phyloP scores from a whole-genome alignment of 352 stramenopile genomes.

The Phytophthora citrophthora region DNA sequence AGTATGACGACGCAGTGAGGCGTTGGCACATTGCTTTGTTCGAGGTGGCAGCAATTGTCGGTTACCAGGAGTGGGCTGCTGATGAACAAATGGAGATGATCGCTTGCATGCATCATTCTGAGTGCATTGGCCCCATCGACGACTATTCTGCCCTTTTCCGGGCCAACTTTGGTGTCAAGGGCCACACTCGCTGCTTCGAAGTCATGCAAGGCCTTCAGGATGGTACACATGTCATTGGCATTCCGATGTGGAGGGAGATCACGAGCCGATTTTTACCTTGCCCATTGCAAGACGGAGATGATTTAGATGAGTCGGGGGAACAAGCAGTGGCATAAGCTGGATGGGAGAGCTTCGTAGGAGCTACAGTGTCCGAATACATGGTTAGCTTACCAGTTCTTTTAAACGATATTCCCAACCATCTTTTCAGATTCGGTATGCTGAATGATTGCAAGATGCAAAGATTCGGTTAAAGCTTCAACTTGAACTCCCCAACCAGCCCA shows the following conservation, averaged over 20 bases:
- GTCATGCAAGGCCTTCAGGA: slow-evolving; percentile 41
- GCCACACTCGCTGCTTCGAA: slow-evolving; percentile 55
- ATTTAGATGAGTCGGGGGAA: neutral
- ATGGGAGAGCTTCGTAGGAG: too few species aligned
- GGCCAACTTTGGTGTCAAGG: slow-evolving; percentile 48
- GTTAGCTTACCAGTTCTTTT: too few species aligned
- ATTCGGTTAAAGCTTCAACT: too few species aligned
- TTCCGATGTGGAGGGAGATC: slow-evolving; percentile 50
- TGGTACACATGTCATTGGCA: slow-evolving; percentile 45
- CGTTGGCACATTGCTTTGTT: slow-evolving; percentile 51
- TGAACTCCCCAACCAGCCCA: too few species aligned
- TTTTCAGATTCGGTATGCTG: too few species aligned
- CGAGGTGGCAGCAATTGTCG: slow-evolving; percentile 43
- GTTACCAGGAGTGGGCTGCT: slow-evolving; percentile 44
- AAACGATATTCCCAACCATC: too few species aligned
- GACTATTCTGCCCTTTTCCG: slow-evolving; percentile 56
- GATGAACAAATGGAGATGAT: slow-evolving; percentile 61
- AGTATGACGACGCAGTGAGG: slow-evolving; percentile 31
- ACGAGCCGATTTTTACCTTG: slow-evolving; percentile 46
- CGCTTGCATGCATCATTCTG: slow-evolving; percentile 47
- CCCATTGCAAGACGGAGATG: slow-evolving; percentile 9
- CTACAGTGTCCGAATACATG: too few species aligned
- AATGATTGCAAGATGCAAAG: too few species aligned
- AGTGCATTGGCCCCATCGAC: slow-evolving; percentile 48
- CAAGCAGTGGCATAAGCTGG: neutral